A percentile compares a stretch with the other conserved stretches of the same genome.
These are phyloP conservation scores for Aphanocladium album DNA, from an alignment of 2,329 filamentous ascomycete species.

Conservation along the genomic window DNA sequence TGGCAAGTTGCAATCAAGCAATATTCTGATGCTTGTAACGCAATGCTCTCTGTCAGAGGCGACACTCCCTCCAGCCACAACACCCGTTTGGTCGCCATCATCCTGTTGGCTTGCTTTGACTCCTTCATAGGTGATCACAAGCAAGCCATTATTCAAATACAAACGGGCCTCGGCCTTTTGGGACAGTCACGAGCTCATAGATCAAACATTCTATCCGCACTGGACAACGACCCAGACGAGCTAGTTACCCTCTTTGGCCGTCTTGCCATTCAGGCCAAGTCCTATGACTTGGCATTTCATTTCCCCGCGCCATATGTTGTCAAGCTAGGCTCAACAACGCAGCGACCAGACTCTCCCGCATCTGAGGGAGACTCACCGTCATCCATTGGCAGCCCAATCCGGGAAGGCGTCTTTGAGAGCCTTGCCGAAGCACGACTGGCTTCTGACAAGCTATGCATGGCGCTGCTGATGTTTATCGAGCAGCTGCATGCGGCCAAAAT, in stretches of 20 bases:
- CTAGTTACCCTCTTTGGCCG: conserved; percentile 59
- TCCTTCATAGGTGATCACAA: conserved; percentile 60
- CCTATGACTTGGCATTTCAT: conserved; percentile 64
- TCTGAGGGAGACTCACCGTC: conserved; percentile 40
- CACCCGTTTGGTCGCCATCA: conserved; percentile 57
- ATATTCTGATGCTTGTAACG: conserved; percentile 52
- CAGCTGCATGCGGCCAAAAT: conserved; percentile 43
- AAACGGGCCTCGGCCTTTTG: conserved; percentile 50
- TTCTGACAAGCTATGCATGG: conserved; percentile 53
- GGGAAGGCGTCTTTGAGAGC: conserved; percentile 36
- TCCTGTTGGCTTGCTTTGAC: conserved; percentile 64
- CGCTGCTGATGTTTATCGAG: conserved; percentile 55
- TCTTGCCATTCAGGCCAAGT: conserved; percentile 60
- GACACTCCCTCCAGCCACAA: conserved; percentile 43
- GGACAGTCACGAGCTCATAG: conserved; percentile 42
- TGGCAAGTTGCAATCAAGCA: conserved; percentile 57
- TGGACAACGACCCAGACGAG: conserved; percentile 41
- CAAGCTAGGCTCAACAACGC: conserved; percentile 28
- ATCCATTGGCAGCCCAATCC: conserved; percentile 20
- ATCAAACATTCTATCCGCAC: conserved; percentile 22
- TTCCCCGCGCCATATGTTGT: conserved; percentile 60
- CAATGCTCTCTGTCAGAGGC: conserved; percentile 40
- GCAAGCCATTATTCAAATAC: conserved; percentile 57
- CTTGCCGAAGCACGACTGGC: conserved; percentile 51
- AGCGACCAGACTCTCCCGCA: conserved; percentile 33